Evolutionary conservation across 2,329 filamentous ascomycete genomes (phyloP), one percentile per base, ranked within the genome.

Genomic region (Stagonosporopsis tanaceti): DNA sequence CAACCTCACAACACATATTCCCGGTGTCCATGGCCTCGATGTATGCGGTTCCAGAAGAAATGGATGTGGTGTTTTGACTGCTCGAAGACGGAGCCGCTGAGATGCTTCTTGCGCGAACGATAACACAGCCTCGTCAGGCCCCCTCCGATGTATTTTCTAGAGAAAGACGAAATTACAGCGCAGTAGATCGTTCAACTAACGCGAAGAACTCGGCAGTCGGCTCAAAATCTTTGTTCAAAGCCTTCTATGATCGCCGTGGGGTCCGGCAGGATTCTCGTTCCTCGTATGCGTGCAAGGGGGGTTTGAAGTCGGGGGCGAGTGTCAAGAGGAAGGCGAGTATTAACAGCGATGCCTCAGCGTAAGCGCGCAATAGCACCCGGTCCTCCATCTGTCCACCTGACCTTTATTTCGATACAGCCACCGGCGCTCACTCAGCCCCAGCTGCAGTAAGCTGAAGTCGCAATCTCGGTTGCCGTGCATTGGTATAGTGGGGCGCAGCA

Each of bases 41-140:
- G 17, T 24, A 34, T 12, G 28, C 14, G 22, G 11, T 42, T 28
- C 28, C 4, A 15, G 14, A 17, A 28, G 4, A 28, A 15, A 8
- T 17, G 20, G 2, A 15, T 27, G 30, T 15, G 28, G n/a, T 30
- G 20, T 11, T 2, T 32, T 22, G 15, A 3, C 12, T 7, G 15
- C 3, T 47, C 3, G 28, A 24, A n/a, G 41, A 20, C n/a, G 12
- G 12, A 15, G 32, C 12, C 38, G 34, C 15, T 39, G 35, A 39
- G 44, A 17, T 47, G 45, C 14, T 30, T 40, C 24, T 51, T 34
- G 41, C 37, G 45, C 6, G 22, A 51, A 47, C 25, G 6, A 42
- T 25, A 42, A 40, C 56, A 54, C 56, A 59, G 56, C 56, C 56
- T 47, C 56, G 28, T 51, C 37, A 59, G 56, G 56, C 56, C 40